A percentile compares a stretch with the other conserved stretches of the same genome.
Evolutionary conservation across 306 rosid genomes (phyloP).

Genomic region (Inga oerstediana): DNA sequence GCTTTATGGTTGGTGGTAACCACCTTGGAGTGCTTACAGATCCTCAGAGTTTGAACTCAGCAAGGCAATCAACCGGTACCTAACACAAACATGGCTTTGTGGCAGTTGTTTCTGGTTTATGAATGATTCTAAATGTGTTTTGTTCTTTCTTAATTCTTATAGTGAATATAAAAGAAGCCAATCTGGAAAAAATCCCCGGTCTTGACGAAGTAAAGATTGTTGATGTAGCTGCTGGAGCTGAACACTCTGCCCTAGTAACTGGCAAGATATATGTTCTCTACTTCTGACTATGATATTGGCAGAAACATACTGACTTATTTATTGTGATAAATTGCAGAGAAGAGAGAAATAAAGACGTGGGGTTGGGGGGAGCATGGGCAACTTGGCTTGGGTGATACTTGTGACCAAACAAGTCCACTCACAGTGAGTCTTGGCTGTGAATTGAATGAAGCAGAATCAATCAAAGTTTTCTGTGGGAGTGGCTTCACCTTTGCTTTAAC

Average conservation of each 20-base stretch:
- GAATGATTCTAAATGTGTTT: conserved; percentile 3
- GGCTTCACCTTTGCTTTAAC: conserved; percentile 74
- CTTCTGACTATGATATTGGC: background rate
- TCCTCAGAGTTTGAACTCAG: conserved; percentile 40
- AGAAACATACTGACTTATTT: conserved; percentile 17
- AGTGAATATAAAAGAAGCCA: conserved; percentile 46
- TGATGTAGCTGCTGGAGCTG: conserved; percentile 81
- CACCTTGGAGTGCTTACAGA: conserved; percentile 68
- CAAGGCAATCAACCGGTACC: conserved; percentile 47
- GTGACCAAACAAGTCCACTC: conserved; percentile 60
- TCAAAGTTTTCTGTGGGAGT: conserved; percentile 77
- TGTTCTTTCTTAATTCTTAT: background rate
- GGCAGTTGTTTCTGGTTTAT: background rate
- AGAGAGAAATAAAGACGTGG: conserved; percentile 76
- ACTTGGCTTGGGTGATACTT: conserved; percentile 82
- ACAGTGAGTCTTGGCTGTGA: conserved; percentile 42
- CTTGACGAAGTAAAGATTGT: conserved; percentile 48
- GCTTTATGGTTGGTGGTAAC: conserved; percentile 80
- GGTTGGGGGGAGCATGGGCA: conserved; percentile 99
- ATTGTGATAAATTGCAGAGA: conserved; percentile 39
- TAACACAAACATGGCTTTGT: background rate
- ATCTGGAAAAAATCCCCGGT: conserved; percentile 53
- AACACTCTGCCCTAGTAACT: conserved; percentile 75
- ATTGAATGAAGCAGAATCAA: conserved; percentile 32
- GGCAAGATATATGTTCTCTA: conserved; percentile 46